These are phyloP conservation scores for Platanus orientalis DNA, from an alignment of 164 flowering plant species.

Conservation along the genomic window DNA sequence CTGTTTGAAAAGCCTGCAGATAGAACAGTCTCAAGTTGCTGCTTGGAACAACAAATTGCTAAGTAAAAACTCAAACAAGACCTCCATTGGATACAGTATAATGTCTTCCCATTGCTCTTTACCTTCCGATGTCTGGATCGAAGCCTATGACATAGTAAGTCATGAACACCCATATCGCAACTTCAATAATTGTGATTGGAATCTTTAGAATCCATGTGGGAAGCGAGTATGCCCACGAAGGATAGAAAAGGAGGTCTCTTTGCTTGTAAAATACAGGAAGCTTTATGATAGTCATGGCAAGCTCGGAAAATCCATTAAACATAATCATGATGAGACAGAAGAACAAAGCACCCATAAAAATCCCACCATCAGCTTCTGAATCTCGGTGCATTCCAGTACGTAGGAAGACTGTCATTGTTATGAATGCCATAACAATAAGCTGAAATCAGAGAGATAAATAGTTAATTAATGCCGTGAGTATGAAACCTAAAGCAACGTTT, in stretches of 20 bases:
- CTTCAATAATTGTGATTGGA: slow-evolving; percentile 41
- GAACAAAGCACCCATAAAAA: slow-evolving; percentile 44
- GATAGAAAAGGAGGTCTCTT: slow-evolving; percentile 44
- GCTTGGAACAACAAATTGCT: not conserved
- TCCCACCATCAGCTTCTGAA: slow-evolving; percentile 22
- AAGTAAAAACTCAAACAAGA: not conserved
- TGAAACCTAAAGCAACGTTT: not conserved
- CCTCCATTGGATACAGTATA: not conserved
- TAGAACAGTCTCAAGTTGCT: not conserved
- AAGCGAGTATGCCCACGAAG: slow-evolving; percentile 52
- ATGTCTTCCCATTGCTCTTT: not conserved
- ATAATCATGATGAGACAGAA: slow-evolving; percentile 28
- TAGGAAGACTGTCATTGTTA: slow-evolving; percentile 37
- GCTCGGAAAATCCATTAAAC: slow-evolving; percentile 47
- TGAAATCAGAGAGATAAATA: slow-evolving; percentile 11
- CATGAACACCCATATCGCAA: slow-evolving; percentile 33
- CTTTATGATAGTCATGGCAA: slow-evolving; percentile 37
- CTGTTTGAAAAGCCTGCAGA: slow-evolving; percentile 6
- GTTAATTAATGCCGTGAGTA: not conserved
- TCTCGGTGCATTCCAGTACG: slow-evolving; percentile 37
- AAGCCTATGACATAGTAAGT: slow-evolving; percentile 52
- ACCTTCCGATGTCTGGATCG: slow-evolving; percentile 36
- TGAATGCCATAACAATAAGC: slow-evolving; percentile 31
- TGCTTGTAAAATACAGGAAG: slow-evolving; percentile 61
- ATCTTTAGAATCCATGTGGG: slow-evolving; percentile 54